Evolutionary conservation across 805 yeast species (phyloP), one percentile per base, ranked within the genome.

Genomic region (Priceomyces castillae): DNA sequence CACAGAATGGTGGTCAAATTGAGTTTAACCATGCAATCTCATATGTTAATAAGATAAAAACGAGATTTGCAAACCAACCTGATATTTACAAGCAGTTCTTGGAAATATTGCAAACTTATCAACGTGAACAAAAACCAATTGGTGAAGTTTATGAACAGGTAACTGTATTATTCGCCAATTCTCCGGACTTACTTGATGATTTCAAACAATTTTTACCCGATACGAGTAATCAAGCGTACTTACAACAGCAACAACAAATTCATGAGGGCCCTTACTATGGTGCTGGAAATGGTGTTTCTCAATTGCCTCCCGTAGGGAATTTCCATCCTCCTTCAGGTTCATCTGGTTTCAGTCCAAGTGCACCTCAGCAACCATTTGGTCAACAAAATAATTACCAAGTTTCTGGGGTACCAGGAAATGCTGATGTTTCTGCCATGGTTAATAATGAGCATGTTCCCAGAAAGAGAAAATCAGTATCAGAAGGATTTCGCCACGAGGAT

Each of bases 1-100:
- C 17, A 7, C 51, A 42, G 22, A 68, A 57, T 57, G 72, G 81
- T 7, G 76, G 80, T 2, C 97, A 95, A 38, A 92, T 90, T 14
- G 98, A 94, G 67, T 92, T 94, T 72, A 90, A 92, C 62, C 97
- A 94, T 62, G 99, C 99, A 15, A 94, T 94, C 50, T 85, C 84
- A 53, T 94, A 94, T 58, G 99, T 94, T 47, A 94, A 94, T 71
- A 90, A 90, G 67, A 94, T 94, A 60, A 95, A 95, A 63, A 90
- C 90, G 43, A 78, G 98, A 49, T 94, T 90, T 63, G 86, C 95
- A 16, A 79, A 82, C 57, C 96, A 90, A 63, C 99, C 99, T 0
- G 97, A 92, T 57, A 89, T 90, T 45, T 94, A 94, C 72, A 94
- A 94, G 67, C 90, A 84, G 54, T 94, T 94, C 54, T 72, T 95